Evolutionary conservation across 495 filamentous ascomycete species (phyloP).

Genomic region (Cenococcum geophilum): DNA sequence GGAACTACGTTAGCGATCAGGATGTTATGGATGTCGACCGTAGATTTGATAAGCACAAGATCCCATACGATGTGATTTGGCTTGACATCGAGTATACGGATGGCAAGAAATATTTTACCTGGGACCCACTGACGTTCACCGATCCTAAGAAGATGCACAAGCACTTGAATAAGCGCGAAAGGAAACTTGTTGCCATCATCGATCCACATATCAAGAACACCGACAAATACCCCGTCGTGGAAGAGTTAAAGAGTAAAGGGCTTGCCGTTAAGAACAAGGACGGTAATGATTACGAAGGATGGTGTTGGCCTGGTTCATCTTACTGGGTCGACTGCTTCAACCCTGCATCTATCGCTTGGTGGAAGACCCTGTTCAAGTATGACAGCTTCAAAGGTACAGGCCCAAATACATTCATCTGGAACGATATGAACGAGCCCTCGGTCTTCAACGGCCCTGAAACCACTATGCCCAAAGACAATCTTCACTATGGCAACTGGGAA

Average conservation of each 20-base stretch:
- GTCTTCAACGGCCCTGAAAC: conserved; percentile 98
- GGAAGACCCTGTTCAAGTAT: conserved; percentile 79
- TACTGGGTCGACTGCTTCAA: conserved; percentile 96
- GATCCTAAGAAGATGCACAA: conserved; percentile 84
- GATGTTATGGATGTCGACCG: conserved; percentile 94
- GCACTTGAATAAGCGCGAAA: conserved; percentile 71
- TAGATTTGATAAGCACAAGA: conserved; percentile 89
- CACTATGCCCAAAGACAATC: conserved; percentile 95
- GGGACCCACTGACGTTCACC: conserved; percentile 79
- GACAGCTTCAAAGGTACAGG: conserved; percentile 75
- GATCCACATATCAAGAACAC: conserved; percentile 97
- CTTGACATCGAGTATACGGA: conserved; percentile 96
- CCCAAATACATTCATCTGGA: conserved; percentile 90
- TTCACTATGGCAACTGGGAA: conserved; percentile 89
- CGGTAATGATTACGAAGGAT: conserved; percentile 81
- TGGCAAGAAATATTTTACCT: conserved; percentile 95
- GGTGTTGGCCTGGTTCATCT: conserved; percentile 97
- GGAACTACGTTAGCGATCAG: conserved; percentile 96
- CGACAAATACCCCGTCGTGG: conserved; percentile 64
- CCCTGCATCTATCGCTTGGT: conserved; percentile 80
- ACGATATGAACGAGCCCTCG: conserved; percentile 99
- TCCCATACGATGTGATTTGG: conserved; percentile 98
- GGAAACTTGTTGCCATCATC: conserved; percentile 90
- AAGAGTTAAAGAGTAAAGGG: conserved; percentile 76
- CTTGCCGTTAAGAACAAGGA: conserved; percentile 85